These are phyloP conservation scores for Eucalyptus grandis DNA, from an alignment of 345 rosid genomes.

Conservation along the genomic window DNA sequence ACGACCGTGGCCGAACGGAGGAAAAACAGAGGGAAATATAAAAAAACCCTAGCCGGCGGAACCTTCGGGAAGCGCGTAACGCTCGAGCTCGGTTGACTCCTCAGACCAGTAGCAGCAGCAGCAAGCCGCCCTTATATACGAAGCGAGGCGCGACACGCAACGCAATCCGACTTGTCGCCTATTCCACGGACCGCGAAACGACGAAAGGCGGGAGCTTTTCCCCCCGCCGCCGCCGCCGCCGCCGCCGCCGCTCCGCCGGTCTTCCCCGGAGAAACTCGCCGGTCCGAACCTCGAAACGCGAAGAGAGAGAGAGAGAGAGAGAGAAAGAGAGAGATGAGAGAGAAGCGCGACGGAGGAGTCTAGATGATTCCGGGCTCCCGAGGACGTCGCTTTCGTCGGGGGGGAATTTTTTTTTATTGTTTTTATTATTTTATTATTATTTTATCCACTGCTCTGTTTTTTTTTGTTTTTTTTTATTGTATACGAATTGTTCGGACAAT, in stretches of 20 bases:
- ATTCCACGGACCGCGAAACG: neutral
- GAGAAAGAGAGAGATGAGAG: neutral
- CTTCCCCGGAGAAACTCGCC: neutral
- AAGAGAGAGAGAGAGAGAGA: neutral
- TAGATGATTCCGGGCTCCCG: neutral
- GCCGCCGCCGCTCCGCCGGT: neutral
- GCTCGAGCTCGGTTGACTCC: slow-evolving; percentile 5
- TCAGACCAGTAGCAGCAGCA: neutral
- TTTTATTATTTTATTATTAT: neutral
- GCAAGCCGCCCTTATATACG: neutral
- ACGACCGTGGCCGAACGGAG: neutral
- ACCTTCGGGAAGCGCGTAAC: neutral
- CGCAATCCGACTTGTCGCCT: neutral
- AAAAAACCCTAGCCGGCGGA: neutral
- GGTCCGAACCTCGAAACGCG: neutral
- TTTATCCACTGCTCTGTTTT: neutral
- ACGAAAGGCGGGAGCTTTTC: neutral
- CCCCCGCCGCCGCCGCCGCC: no score
- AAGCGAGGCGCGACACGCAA: neutral
- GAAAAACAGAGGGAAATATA: neutral
- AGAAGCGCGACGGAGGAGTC: neutral
- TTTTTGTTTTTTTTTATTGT: neutral
- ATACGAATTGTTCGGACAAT: neutral
- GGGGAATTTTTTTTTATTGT: neutral
- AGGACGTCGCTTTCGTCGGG: neutral